phyloP scores from a whole-genome alignment of 2,329 filamentous ascomycete species.

The Grosmannia penicillata region DNA sequence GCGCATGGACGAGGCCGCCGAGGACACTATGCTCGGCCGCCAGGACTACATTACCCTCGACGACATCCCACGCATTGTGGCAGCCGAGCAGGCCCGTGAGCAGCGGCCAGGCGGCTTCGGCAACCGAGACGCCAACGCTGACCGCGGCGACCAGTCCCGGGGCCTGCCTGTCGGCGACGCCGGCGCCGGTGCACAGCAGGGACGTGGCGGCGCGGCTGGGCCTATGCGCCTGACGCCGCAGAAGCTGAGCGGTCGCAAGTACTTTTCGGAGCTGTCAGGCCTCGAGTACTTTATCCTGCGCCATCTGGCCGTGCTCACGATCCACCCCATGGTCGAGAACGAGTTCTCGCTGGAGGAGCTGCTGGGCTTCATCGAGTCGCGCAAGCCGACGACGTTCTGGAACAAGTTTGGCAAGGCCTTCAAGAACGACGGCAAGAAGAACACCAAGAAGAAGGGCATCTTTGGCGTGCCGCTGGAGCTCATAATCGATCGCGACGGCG shows the following conservation, averaged over 20 bases:
- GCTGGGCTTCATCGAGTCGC: conserved; percentile 79
- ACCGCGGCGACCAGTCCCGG: neutral
- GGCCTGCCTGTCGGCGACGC: neutral
- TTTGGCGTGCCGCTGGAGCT: conserved; percentile 83
- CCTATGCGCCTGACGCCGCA: neutral
- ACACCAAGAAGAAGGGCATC: conserved; percentile 78
- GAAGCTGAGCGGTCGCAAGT: conserved; percentile 48
- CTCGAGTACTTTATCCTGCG: conserved; percentile 96
- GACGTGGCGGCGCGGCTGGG: neutral
- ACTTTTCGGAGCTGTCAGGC: conserved; percentile 90
- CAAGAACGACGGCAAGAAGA: conserved; percentile 67
- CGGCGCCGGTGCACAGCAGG: neutral
- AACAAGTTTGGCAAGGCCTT: conserved; percentile 96
- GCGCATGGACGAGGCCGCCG: conserved; percentile 51
- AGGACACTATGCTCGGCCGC: conserved; percentile 75
- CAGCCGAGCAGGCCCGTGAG: conserved; percentile 86
- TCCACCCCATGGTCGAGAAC: conserved; percentile 80
- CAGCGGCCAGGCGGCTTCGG: conserved; percentile 68
- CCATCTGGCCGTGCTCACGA: conserved; percentile 84
- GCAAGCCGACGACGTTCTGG: conserved; percentile 86
- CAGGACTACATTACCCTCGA: conserved; percentile 88
- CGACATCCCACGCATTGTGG: conserved; percentile 91
- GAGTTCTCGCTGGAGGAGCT: conserved; percentile 92
- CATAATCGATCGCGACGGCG: conserved; percentile 83
- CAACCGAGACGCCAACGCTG: conserved; percentile 28